Evolutionary conservation across 2,329 filamentous ascomycete genomes (phyloP).

Genomic region (Xylariaceae sp.): DNA sequence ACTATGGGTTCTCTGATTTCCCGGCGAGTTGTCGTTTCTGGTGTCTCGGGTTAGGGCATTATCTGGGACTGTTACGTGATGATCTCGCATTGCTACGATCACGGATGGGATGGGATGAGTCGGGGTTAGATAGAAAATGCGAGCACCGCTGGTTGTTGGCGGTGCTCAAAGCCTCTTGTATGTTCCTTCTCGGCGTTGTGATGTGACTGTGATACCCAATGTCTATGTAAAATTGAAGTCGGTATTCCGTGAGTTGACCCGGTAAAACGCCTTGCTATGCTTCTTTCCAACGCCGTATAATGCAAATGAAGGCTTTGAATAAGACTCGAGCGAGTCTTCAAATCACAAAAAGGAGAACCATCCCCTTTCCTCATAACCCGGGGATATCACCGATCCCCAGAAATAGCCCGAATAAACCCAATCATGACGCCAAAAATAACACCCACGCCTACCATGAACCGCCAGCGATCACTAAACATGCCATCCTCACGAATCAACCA

Average conservation of each 20-base stretch:
- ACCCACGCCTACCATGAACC: slow-evolving; percentile 81
- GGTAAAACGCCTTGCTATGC: slow-evolving; percentile 13
- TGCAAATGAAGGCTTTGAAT: slow-evolving; percentile 7
- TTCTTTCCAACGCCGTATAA: slow-evolving; percentile 15
- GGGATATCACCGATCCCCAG: slow-evolving; percentile 27
- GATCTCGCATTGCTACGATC: not conserved
- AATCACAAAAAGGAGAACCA: not conserved
- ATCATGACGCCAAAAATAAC: slow-evolving; percentile 55
- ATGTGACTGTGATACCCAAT: not conserved
- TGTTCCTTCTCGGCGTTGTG: slow-evolving; percentile 7
- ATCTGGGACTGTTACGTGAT: too few species aligned
- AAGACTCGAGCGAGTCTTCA: not conserved
- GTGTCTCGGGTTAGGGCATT: too few species aligned
- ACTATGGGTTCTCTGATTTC: too few species aligned
- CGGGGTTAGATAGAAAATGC: slow-evolving; percentile 25
- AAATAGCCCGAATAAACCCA: slow-evolving; percentile 34
- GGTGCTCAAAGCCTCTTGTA: slow-evolving; percentile 26
- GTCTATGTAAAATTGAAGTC: not conserved
- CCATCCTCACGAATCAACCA: slow-evolving; percentile 85
- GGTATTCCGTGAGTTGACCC: not conserved
- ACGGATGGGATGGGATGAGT: not conserved
- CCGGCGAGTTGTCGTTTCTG: too few species aligned
- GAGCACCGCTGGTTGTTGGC: slow-evolving; percentile 26
- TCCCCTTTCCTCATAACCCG: not conserved
- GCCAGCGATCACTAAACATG: slow-evolving; percentile 77